A percentile compares a stretch with the other conserved stretches of the same genome.
Conservation (phyloP, 2,329 filamentous ascomycete genomes). For the Claviceps sp. region DNA sequence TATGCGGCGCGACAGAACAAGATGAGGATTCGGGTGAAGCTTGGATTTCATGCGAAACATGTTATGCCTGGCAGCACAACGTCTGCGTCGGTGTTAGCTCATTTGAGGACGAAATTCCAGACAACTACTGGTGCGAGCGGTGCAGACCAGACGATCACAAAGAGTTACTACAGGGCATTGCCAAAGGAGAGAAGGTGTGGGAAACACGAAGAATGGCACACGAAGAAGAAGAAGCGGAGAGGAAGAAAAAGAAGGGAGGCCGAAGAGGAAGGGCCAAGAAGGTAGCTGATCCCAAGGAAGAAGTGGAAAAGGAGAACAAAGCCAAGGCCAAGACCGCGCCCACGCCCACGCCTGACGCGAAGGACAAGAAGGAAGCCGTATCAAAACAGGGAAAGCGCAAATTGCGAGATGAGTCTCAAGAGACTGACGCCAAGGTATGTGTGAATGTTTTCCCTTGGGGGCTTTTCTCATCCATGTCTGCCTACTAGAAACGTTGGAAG, state of each 20-base stretch:
- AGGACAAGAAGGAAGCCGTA: conserved; percentile 20
- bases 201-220: conserved; percentile 51
- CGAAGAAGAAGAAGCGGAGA: conserved; percentile 48
- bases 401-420: conserved; percentile 40
- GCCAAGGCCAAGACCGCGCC: conserved; percentile 19
- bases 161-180: conserved; percentile 64
- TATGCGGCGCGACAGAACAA: conserved; percentile 78
- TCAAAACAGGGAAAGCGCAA: conserved; percentile 42
- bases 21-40: conserved; percentile 76
- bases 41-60: conserved; percentile 93
- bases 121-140: conserved; percentile 83
- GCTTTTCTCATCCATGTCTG: too few relatives aligned
- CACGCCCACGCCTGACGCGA: conserved; percentile 29
- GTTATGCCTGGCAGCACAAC: conserved; percentile 93
- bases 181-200: conserved; percentile 76
- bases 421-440: conserved; percentile 34
- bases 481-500: background rate
- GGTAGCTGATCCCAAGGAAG: conserved; percentile 50
- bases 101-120: conserved; percentile 64
- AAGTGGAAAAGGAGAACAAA: conserved; percentile 34
- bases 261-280: conserved; percentile 53
- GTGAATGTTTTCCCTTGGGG: conserved; percentile 4
- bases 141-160: conserved; percentile 77
- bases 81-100: conserved; percentile 80
- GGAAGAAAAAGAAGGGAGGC: conserved; percentile 42